Evolutionary conservation across 106 monocot species (phyloP).

Genomic region (Platanthera zijinensis): DNA sequence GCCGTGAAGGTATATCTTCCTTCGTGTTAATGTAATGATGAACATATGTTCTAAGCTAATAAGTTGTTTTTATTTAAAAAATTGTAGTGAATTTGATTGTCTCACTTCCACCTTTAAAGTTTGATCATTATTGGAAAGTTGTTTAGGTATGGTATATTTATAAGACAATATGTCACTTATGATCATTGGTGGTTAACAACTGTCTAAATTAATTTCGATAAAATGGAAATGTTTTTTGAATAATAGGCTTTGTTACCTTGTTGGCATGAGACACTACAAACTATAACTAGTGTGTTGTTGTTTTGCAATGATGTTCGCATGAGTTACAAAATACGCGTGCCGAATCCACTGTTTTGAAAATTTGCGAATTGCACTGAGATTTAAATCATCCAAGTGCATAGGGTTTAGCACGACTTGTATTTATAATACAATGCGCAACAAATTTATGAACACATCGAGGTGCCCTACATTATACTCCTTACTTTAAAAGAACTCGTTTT

Average conservation of each 20-base stretch:
- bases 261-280: no score
- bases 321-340: no score
- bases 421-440: no score
- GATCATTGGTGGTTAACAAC: neutral
- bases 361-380: no score
- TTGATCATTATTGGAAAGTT: neutral
- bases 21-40: neutral
- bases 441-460: no score
- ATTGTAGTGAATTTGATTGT: neutral
- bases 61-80: neutral
- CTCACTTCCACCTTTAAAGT: neutral
- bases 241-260: neutral
- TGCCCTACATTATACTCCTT: no score
- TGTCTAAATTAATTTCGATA: neutral
- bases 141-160: neutral
- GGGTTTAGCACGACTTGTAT: no score
- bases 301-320: no score
- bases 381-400: no score
- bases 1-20: conserved; percentile 64
- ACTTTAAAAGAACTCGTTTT: no score
- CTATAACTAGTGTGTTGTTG: no score
- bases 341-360: no score
- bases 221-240: neutral
- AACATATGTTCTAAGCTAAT: neutral
- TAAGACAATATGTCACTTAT: neutral